These are phyloP conservation scores for Discostella stelligeroides DNA, from an alignment of 108 stramenopile genomes.

Conservation along the genomic window DNA sequence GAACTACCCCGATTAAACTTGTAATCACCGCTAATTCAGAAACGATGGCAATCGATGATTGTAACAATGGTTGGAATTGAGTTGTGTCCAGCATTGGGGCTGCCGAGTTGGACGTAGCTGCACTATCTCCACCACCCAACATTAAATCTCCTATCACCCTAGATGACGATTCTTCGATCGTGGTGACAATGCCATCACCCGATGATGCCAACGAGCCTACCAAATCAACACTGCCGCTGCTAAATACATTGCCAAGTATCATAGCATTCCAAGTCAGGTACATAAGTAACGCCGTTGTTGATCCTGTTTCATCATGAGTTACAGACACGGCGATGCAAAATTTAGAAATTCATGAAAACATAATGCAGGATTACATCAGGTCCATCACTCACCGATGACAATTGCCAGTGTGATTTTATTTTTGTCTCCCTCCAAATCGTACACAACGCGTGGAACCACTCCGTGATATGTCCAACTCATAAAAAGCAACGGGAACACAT, in stretches of 20 bases:
- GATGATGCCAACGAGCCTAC: background rate
- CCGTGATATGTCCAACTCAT: constrained; percentile 88
- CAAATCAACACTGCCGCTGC: background rate
- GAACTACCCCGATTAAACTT: constrained; percentile 74
- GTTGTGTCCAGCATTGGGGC: constrained; percentile 16
- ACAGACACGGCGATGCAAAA: no score
- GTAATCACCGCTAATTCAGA: constrained; percentile 69
- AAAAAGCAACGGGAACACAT: constrained; percentile 80
- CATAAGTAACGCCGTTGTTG: constrained; percentile 76
- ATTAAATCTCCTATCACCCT: constrained; percentile 10
- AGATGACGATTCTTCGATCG: constrained; percentile 6
- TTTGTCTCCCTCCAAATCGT: no score
- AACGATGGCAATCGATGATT: constrained; percentile 47
- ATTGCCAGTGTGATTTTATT: constrained; percentile 77
- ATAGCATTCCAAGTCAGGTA: constrained; percentile 89
- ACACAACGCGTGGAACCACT: constrained; percentile 86
- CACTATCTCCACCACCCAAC: background rate
- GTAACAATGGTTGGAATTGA: constrained; percentile 1
- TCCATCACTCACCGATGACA: constrained; percentile 16
- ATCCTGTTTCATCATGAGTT: constrained; percentile 39
- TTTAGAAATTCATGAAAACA: no score
- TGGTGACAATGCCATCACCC: constrained; percentile 6
- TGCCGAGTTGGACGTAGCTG: constrained; percentile 35
- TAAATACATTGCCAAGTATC: constrained; percentile 65
- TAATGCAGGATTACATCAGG: background rate